phyloP scores from a whole-genome alignment of 805 yeast genomes.

The Kodamaea hsintzibuensis region DNA sequence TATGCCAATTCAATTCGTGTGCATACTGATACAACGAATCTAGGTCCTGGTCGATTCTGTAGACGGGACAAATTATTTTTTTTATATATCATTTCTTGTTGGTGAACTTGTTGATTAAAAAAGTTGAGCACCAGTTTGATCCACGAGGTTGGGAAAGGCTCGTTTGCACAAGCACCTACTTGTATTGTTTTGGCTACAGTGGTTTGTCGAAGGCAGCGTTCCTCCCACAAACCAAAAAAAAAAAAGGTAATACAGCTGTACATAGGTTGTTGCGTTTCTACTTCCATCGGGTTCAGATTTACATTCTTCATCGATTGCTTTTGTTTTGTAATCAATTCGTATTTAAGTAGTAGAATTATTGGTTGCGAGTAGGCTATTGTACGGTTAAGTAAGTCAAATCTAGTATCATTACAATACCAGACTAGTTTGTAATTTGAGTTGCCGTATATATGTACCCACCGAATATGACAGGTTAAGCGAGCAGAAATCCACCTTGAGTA shows the following conservation, averaged over 20 bases:
- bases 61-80: background rate
- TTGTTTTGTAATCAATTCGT: background rate
- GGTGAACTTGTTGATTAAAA: no score
- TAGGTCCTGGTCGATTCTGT: constrained; percentile 2
- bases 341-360: background rate
- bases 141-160: no score
- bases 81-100: background rate
- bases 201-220: background rate
- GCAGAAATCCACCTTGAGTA: no score
- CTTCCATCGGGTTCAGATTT: background rate
- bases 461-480: no score
- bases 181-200: background rate
- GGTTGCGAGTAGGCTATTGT: background rate
- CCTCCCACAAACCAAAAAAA: background rate
- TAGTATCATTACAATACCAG: no score
- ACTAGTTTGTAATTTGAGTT: no score
- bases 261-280: background rate
- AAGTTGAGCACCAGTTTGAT: no score
- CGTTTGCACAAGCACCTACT: no score
- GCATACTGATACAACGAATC: background rate
- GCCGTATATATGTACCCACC: no score
- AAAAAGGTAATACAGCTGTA: background rate
- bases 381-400: no score
- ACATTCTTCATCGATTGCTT: background rate
- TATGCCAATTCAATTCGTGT: background rate